phyloP scores from a whole-genome alignment of 2,329 filamentous ascomycete genomes.

The Biscogniauxia marginata region DNA sequence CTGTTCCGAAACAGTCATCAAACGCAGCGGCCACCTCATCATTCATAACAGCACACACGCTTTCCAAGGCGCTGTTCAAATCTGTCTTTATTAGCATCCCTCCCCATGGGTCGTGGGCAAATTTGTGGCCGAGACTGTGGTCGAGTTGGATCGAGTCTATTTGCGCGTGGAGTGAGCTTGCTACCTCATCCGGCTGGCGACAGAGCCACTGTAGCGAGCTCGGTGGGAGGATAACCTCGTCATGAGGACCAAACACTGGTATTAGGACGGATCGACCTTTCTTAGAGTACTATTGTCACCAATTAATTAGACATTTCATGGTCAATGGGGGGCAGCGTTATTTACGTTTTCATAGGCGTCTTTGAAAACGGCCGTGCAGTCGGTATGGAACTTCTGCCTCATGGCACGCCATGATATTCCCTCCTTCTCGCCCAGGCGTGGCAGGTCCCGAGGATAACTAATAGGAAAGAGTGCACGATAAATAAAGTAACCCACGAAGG shows the following conservation, averaged over 20 bases:
- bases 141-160: conserved; percentile 37
- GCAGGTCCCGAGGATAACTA: conserved; percentile 19
- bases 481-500: background rate
- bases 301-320: background rate
- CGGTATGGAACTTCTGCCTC: conserved; percentile 20
- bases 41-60: conserved; percentile 33
- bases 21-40: conserved; percentile 36
- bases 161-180: conserved; percentile 37
- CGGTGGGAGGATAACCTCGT: conserved; percentile 43
- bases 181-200: conserved; percentile 38
- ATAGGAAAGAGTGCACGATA: conserved; percentile 13
- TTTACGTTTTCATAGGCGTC: conserved; percentile 24
- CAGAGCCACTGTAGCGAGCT: conserved; percentile 40
- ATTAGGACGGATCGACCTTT: conserved; percentile 41
- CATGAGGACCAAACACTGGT: conserved; percentile 39
- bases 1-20: conserved; percentile 35
- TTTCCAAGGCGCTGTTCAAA: conserved; percentile 35
- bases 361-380: conserved; percentile 15
- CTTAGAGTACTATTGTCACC: conserved; percentile 38
- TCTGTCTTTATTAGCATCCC: conserved; percentile 36
- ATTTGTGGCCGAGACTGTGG: conserved; percentile 38
- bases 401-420: conserved; percentile 12
- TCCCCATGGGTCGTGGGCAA: conserved; percentile 20
- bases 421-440: conserved; percentile 13
- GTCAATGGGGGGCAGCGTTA: background rate